Percentiles rank a stretch among this genome's conserved stretches.
phyloP scores from a whole-genome alignment of 1,139 yeast species.

The Debaryomycetaceae sp. region DNA sequence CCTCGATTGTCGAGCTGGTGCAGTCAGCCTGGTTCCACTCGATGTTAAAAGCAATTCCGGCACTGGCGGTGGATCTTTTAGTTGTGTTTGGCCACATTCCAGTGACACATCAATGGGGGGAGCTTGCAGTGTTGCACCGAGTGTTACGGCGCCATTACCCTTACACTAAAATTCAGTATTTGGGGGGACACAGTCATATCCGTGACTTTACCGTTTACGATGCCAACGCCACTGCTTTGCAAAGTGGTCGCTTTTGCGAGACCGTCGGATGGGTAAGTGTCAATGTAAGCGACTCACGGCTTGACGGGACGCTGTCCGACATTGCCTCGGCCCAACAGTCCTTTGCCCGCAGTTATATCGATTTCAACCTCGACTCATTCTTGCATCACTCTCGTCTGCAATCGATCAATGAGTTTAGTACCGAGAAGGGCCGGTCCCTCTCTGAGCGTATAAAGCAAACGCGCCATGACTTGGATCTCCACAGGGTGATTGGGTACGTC shows the following conservation, averaged over 20 bases:
- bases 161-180: constrained; percentile 65
- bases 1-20: constrained; percentile 54
- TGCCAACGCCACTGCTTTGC: constrained; percentile 64
- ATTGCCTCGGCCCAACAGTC: constrained; percentile 14
- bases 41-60: constrained; percentile 38
- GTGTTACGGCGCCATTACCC: constrained; percentile 59
- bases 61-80: constrained; percentile 55
- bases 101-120: constrained; percentile 52
- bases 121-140: constrained; percentile 49
- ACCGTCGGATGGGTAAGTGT: constrained; percentile 85
- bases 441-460: constrained; percentile 40
- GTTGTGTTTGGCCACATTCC: constrained; percentile 83
- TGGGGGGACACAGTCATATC: constrained; percentile 95
- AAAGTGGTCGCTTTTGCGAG: constrained; percentile 90
- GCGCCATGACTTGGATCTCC: constrained; percentile 50
- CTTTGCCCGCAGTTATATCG: constrained; percentile 67
- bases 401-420: constrained; percentile 28
- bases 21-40: constrained; percentile 62
- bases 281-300: neutral
- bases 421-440: constrained; percentile 48
- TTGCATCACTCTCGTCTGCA: constrained; percentile 49
- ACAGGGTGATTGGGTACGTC: constrained; percentile 59
- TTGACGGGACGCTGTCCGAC: neutral
- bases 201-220: constrained; percentile 78
- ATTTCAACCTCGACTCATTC: constrained; percentile 71